Evolutionary conservation across 2,329 filamentous ascomycete species (phyloP).

Genomic region (Claviceps arundinis): DNA sequence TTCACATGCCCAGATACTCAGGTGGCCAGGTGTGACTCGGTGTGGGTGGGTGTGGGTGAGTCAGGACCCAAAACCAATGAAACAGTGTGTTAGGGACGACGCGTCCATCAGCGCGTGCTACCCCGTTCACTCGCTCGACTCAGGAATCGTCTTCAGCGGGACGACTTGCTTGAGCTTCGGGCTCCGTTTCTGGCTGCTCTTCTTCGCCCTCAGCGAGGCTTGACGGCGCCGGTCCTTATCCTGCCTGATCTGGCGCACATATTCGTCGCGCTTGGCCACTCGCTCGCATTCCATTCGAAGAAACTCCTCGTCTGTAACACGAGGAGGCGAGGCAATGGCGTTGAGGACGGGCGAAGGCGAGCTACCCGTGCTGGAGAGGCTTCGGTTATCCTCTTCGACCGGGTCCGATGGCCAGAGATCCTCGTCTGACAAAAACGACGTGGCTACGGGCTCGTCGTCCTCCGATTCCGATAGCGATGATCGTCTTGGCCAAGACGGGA

Average conservation of each 20-base stretch:
- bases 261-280: slow-evolving; percentile 37
- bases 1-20: too few species aligned
- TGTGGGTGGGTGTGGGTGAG: background rate
- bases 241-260: slow-evolving; percentile 32
- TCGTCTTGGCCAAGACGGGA: slow-evolving; percentile 45
- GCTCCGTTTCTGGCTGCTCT: slow-evolving; percentile 35
- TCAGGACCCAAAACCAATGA: slow-evolving; percentile 1
- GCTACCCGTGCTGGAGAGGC: slow-evolving; percentile 32
- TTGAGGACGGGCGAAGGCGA: slow-evolving; percentile 20
- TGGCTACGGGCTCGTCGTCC: slow-evolving; percentile 30
- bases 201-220: slow-evolving; percentile 17
- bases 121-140: slow-evolving; percentile 19
- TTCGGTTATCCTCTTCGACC: slow-evolving; percentile 36
- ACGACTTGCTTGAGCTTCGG: slow-evolving; percentile 30
- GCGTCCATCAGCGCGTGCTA: background rate
- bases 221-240: slow-evolving; percentile 43
- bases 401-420: slow-evolving; percentile 42
- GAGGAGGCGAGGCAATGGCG: slow-evolving; percentile 18
- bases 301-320: slow-evolving; percentile 33
- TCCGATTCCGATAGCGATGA: slow-evolving; percentile 34
- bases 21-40: background rate
- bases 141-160: slow-evolving; percentile 42
- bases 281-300: slow-evolving; percentile 38
- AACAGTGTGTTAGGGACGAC: background rate
- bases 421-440: slow-evolving; percentile 49